Evolutionary conservation across 1,284 basidiomycete genomes (phyloP).

Genomic region (Marasmius sp.): DNA sequence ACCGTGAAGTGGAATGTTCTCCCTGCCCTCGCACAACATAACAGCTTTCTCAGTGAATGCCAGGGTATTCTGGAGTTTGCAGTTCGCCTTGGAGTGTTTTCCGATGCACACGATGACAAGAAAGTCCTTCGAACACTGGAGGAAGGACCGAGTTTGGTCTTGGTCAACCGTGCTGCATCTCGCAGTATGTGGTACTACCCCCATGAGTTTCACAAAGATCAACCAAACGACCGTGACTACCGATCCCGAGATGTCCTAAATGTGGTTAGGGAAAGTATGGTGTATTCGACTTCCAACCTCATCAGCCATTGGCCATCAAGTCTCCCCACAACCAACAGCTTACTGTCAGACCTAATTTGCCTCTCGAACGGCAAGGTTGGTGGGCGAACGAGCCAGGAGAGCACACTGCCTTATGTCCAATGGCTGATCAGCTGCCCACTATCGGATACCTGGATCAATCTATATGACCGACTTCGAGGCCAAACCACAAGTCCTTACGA

Average conservation of each 20-base stretch:
- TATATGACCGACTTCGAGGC: slow-evolving; percentile 1
- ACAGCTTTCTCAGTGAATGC: slow-evolving; percentile 17
- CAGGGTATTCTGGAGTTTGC: slow-evolving; percentile 21
- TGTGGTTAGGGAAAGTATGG: not conserved
- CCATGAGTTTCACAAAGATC: not conserved
- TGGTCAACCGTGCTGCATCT: slow-evolving; percentile 9
- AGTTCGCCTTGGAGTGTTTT: slow-evolving; percentile 16
- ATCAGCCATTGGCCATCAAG: not conserved
- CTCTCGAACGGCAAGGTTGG: not conserved
- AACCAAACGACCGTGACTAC: not conserved
- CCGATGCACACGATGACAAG: too few species aligned
- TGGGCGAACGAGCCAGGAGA: not conserved
- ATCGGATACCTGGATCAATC: not conserved
- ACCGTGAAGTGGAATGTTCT: slow-evolving; percentile 33
- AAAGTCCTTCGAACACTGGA: not conserved
- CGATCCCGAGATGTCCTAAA: not conserved
- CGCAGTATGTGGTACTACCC: slow-evolving; percentile 9
- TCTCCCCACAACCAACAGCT: not conserved
- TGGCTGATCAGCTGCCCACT: not conserved
- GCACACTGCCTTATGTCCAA: not conserved
- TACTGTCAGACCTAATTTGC: not conserved
- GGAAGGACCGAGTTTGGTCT: not conserved
- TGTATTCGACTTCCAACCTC: not conserved
- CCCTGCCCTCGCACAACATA: slow-evolving; percentile 25
- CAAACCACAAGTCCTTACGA: not conserved